Evolutionary conservation across 306 rosid genomes (phyloP).

Genomic region (Hylodesmum podocarpum): DNA sequence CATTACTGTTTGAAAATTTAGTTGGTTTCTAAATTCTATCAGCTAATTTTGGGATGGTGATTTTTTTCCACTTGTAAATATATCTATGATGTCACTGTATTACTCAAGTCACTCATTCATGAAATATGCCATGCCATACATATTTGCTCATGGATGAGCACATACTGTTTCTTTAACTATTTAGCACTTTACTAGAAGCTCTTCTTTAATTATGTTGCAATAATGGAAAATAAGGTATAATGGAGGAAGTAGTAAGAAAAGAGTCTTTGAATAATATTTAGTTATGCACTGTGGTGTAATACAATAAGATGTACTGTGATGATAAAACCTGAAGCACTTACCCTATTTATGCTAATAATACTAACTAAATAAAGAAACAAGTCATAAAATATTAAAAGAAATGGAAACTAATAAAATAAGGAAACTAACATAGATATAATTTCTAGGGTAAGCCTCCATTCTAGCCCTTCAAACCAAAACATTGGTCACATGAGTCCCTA

Average conservation of each 20-base stretch:
- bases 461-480: not conserved
- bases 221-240: not conserved
- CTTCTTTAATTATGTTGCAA: not conserved
- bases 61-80: not conserved
- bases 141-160: not conserved
- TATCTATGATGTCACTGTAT: not conserved
- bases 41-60: not conserved
- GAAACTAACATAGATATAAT: not conserved
- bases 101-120: not conserved
- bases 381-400: not conserved
- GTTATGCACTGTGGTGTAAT: not conserved
- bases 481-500: not conserved
- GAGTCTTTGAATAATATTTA: not conserved
- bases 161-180: not conserved
- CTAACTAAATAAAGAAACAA: not conserved
- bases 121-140: not conserved
- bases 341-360: not conserved
- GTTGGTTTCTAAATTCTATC: not conserved
- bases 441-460: not conserved
- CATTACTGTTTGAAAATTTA: not conserved
- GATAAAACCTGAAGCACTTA: not conserved
- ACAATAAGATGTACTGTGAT: not conserved
- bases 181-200: slow-evolving; percentile 5
- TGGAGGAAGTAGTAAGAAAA: not conserved
- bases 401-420: not conserved